Evolutionary conservation across 2,329 filamentous ascomycete species (phyloP), one percentile per base, ranked within the genome.

Genomic region (Shiraia sp.): DNA sequence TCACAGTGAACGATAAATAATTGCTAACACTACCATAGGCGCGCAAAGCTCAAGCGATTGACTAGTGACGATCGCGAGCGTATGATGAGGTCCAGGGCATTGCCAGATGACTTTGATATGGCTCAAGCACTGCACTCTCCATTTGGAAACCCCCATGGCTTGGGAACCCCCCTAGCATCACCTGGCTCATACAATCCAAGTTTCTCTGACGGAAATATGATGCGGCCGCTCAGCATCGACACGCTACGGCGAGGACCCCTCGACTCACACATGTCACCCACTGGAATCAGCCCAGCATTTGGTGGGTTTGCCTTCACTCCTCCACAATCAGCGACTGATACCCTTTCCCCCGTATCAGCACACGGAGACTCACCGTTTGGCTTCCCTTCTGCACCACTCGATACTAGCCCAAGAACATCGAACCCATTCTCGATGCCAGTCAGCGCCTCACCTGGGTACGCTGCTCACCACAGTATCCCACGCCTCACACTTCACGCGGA

Each of bases 141-240:
- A 1, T 80, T 79, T 46, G 73, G 72, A 32, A 72, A 60, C 55
- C 66, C 59, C 13, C 65, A 70, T 37, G 68, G 71, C 19, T 69
- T 76, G 36, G 74, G 75, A 41, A 75, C 75, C 29, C 70, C 77
- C n/a, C 63, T 78, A 47, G 68, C 72, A 31, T 77, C 74, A 27
- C 72, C 76, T 27, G 69, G 65, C 36, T 61, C 61, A 8, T 74
- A 72, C 45, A 59, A 63, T 8, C 61, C 68, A 30, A 61, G 61
- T 29, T 68, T 73, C 48, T 53, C 69, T n/a, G 70, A 75, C 5
- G 79, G 82, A 47, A 81, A 81, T 42, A 81, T 85, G 70, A 80
- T 85, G 71, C 77, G 85, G 23, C 83, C 86, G 2, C 63, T 89
- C 49, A 82, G 87, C 70, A 77, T 88, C 16, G 86, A 89, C 55